Percentiles rank a stretch among this genome's conserved stretches.
Evolutionary conservation across 2,329 filamentous ascomycete species (phyloP).

Genomic region (Stagonosporopsis rhizophila): DNA sequence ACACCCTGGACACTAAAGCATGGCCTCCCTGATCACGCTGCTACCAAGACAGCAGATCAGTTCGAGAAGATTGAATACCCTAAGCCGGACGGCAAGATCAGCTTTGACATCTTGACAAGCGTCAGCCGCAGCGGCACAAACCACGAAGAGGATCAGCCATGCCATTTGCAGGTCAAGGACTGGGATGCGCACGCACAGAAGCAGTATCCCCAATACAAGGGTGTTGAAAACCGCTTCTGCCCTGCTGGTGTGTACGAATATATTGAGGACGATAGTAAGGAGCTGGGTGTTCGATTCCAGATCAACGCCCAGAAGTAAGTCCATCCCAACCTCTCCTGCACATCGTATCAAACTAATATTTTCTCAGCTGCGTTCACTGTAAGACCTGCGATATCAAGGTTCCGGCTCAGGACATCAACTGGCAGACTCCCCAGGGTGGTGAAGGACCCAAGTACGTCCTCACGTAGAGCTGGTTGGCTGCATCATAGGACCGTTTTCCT

Average conservation of each 20-base stretch:
- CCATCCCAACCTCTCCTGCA: too few species aligned
- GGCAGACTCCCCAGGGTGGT: conserved; percentile 85
- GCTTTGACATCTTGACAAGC: conserved; percentile 94
- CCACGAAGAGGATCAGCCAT: conserved; percentile 97
- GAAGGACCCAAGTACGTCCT: conserved; percentile 73
- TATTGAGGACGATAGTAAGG: conserved; percentile 87
- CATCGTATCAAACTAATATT: conserved; percentile 32
- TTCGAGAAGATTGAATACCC: conserved; percentile 93
- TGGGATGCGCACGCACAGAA: conserved; percentile 88
- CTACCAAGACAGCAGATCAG: conserved; percentile 80
- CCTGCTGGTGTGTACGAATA: conserved; percentile 98
- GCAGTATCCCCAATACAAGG: conserved; percentile 87
- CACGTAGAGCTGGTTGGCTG: conserved; percentile 49
- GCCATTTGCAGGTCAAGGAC: conserved; percentile 92
- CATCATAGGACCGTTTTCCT: not conserved
- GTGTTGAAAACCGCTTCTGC: conserved; percentile 95
- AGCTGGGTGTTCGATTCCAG: conserved; percentile 90
- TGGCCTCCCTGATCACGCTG: conserved; percentile 75
- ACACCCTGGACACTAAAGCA: conserved; percentile 94
- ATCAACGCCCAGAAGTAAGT: conserved; percentile 97
- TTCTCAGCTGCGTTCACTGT: conserved; percentile 89
- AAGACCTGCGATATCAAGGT: conserved; percentile 99
- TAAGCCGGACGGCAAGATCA: conserved; percentile 94
- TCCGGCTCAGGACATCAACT: conserved; percentile 95
- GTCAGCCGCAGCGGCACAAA: conserved; percentile 96